Evolutionary conservation across 2,329 filamentous ascomycete species (phyloP).

Genomic region (Colletotrichum theobromicola): DNA sequence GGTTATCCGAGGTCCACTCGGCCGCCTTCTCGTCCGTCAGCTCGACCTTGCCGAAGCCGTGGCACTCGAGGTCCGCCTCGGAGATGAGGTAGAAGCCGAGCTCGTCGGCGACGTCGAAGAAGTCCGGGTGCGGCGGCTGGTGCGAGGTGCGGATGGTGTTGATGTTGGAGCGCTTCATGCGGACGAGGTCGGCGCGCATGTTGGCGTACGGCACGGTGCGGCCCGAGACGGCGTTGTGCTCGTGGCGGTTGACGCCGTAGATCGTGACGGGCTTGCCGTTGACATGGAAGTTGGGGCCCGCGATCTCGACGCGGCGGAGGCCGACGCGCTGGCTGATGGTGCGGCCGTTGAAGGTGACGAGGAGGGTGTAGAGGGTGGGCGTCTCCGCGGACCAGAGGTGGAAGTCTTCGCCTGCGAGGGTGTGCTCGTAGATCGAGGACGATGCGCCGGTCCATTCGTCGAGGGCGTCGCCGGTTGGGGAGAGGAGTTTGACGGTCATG

Average conservation of each 20-base stretch:
- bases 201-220: constrained; percentile 65
- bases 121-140: constrained; percentile 63
- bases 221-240: constrained; percentile 68
- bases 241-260: constrained; percentile 74
- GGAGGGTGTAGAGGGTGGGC: constrained; percentile 63
- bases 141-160: constrained; percentile 74
- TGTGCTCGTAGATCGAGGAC: constrained; percentile 31
- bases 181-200: constrained; percentile 63
- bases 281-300: constrained; percentile 64
- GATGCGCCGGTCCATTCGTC: constrained; percentile 7
- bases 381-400: constrained; percentile 73
- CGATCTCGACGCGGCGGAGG: constrained; percentile 67
- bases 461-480: constrained; percentile 14
- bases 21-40: constrained; percentile 28
- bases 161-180: constrained; percentile 73
- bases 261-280: constrained; percentile 71
- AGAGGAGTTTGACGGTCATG: background rate
- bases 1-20: constrained; percentile 63
- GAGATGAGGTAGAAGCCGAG: constrained; percentile 69
- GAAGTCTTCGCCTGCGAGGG: constrained; percentile 51
- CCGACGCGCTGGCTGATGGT: constrained; percentile 63
- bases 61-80: constrained; percentile 61
- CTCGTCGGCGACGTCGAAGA: constrained; percentile 68
- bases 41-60: constrained; percentile 51
- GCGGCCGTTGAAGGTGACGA: constrained; percentile 38